Evolutionary conservation across 148 eudicot species (phyloP), one percentile per base, ranked within the genome.

Genomic region (Euryodendron excelsum): DNA sequence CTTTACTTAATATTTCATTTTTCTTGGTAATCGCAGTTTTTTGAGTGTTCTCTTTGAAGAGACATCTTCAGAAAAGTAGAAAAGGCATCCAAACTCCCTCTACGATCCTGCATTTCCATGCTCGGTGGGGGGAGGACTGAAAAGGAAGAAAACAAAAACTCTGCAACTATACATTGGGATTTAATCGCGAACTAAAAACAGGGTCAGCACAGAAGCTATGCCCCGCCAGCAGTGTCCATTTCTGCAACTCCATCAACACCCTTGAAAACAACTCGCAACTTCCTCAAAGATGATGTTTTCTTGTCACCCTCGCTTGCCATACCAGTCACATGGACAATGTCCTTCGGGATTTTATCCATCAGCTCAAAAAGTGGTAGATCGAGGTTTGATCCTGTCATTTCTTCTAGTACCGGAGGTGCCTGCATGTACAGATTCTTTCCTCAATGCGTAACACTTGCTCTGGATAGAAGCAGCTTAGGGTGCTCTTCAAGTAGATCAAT

Each of bases 331-430:
- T 92, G 90, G 55, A 96, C 77, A 30, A 84, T 80, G 78, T 90
- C 97, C 50, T 82, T 84, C 10, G 90, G 81, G 65, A 75, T 25
- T 82, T 81, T 87, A 61, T 76, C 91, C 98, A 96, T 96, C 81
- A 93, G 82, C 28, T 90, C 95, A 65, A 85, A 96, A 33, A 96
- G 86, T n/a, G 92, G 80, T n/a, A 83, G 30, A 3, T 89, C 85
- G 14, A 96, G 88, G 82, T 93, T 90, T 65, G 91, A 78, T 66
- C 97, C 87, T 44, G 99, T 96, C 95, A 88, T 86, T 89, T 96
- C 94, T 91, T 96, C 99, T 15, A 96, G 91, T 69, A 91, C 83
- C 39, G 98, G 94, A 65, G 99, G 99, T 74, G 95, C 98, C 82
- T 90, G 97, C 97, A 96, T 96, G 89, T 96, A 96, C 52, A 96